Evolutionary conservation across 2,329 filamentous ascomycete genomes (phyloP).

Genomic region (Sclerotinia glacialis): DNA sequence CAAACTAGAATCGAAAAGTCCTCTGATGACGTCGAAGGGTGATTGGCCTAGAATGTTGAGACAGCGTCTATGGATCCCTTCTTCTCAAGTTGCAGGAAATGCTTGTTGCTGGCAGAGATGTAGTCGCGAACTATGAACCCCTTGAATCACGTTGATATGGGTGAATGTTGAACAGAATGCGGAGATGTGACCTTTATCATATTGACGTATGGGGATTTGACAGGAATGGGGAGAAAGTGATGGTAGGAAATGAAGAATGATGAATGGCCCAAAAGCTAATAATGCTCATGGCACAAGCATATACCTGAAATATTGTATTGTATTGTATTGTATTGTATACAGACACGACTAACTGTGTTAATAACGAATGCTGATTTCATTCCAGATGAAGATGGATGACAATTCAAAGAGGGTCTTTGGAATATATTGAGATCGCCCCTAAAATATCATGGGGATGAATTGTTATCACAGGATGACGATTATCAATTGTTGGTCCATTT

Average conservation of each 20-base stretch:
- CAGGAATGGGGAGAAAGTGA: conserved; percentile 3
- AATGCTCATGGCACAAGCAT: conserved; percentile 3
- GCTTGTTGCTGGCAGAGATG: neutral
- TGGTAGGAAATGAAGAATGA: conserved; percentile 4
- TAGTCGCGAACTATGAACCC: neutral
- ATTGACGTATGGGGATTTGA: neutral
- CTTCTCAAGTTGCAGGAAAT: conserved; percentile 2
- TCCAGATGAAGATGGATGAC: neutral
- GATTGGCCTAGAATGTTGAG: neutral
- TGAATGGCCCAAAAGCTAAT: conserved; percentile 9
- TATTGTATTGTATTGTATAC: neutral
- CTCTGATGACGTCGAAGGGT: neutral
- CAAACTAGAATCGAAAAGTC: neutral
- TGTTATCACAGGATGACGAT: conserved; percentile 13
- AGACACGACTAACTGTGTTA: neutral
- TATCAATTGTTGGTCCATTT: neutral
- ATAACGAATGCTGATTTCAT: neutral
- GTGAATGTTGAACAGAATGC: neutral
- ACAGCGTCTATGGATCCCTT: neutral
- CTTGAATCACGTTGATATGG: conserved; percentile 8
- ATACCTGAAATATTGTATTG: conserved; percentile 5
- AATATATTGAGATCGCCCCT: neutral
- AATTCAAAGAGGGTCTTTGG: neutral
- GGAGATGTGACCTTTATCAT: conserved; percentile 3
- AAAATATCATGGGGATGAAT: neutral